A percentile compares a stretch with the other conserved stretches of the same genome.
Conservation (phyloP, 1,139 yeast species). For the Lodderomyces metapsilosis region DNA sequence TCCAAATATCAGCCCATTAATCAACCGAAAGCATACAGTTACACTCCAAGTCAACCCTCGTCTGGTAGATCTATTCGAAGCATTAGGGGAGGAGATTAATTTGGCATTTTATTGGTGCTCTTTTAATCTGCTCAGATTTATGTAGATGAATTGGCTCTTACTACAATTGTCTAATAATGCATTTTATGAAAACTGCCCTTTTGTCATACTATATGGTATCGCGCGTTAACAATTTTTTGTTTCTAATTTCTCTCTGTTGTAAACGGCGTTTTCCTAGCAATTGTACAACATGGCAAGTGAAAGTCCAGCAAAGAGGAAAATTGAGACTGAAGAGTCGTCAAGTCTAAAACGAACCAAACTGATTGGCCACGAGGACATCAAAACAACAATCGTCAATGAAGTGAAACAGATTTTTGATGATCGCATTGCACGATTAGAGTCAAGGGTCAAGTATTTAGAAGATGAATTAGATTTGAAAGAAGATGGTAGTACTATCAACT, state of each 20-base stretch:
- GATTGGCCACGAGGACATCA: slow-evolving; percentile 16
- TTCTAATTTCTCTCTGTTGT: background rate
- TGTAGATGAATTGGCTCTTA: no score
- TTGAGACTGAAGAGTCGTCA: slow-evolving; percentile 17
- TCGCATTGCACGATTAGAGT: slow-evolving; percentile 21
- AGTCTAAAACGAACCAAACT: slow-evolving; percentile 16
- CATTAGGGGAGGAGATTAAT: background rate
- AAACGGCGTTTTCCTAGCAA: background rate
- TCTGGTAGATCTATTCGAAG: slow-evolving; percentile 1
- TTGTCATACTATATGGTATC: no score
- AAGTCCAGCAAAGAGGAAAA: slow-evolving; percentile 20
- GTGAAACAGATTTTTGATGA: slow-evolving; percentile 19
- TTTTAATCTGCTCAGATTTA: no score
- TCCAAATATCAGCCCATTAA: background rate
- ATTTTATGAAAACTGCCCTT: no score
- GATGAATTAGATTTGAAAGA: slow-evolving; percentile 8
- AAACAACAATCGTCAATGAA: slow-evolving; percentile 18
- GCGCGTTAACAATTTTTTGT: background rate
- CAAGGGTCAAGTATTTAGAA: slow-evolving; percentile 19
- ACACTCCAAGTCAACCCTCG: background rate
- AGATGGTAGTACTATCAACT: background rate
- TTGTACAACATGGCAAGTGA: slow-evolving; percentile 17
- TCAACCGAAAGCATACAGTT: background rate
- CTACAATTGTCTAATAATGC: no score
- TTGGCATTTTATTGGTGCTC: background rate